phyloP scores from a whole-genome alignment of 1,284 basidiomycete genomes.

The Apiotrichum akiyoshidainum region DNA sequence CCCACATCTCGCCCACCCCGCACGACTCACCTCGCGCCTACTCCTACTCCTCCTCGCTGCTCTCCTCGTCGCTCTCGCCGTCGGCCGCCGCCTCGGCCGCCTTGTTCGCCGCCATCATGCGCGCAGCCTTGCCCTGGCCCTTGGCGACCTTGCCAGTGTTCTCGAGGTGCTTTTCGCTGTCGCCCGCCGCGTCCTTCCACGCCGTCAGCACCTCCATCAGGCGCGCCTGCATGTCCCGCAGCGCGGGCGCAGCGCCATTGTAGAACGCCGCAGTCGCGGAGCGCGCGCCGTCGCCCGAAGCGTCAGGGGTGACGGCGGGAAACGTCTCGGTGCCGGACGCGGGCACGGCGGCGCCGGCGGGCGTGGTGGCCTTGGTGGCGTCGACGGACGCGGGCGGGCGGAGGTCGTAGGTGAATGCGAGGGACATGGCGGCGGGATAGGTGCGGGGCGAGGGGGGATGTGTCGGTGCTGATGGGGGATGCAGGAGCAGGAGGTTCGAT shows the following conservation, averaged over 20 bases:
- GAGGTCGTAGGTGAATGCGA: conserved; percentile 25
- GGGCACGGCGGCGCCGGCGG: conserved; percentile 13
- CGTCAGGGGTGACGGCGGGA: neutral
- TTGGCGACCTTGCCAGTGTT: conserved; percentile 25
- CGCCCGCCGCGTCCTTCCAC: conserved; percentile 42
- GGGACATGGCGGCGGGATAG: conserved; percentile 11
- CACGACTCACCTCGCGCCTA: neutral
- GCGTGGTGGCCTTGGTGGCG: conserved; percentile 7
- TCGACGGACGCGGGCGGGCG: conserved; percentile 19
- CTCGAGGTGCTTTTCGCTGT: conserved; percentile 37
- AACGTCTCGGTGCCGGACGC: neutral
- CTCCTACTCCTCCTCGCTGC: conserved; percentile 4
- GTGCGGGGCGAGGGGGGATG: too few relatives aligned
- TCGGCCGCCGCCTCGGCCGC: conserved; percentile 10
- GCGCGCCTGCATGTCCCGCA: conserved; percentile 24
- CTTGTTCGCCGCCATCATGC: conserved; percentile 29
- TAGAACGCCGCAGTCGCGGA: conserved; percentile 28
- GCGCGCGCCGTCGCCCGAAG: conserved; percentile 3
- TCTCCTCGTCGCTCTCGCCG: conserved; percentile 13
- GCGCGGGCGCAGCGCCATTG: conserved; percentile 15
- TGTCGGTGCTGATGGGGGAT: neutral
- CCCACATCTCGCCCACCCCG: too few relatives aligned
- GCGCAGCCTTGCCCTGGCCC: conserved; percentile 31
- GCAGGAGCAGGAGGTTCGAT: too few relatives aligned
- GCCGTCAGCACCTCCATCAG: conserved; percentile 30